Evolutionary conservation across 768 basidiomycete genomes (phyloP), one percentile per base, ranked within the genome.

Genomic region (Tulasnella sp.): DNA sequence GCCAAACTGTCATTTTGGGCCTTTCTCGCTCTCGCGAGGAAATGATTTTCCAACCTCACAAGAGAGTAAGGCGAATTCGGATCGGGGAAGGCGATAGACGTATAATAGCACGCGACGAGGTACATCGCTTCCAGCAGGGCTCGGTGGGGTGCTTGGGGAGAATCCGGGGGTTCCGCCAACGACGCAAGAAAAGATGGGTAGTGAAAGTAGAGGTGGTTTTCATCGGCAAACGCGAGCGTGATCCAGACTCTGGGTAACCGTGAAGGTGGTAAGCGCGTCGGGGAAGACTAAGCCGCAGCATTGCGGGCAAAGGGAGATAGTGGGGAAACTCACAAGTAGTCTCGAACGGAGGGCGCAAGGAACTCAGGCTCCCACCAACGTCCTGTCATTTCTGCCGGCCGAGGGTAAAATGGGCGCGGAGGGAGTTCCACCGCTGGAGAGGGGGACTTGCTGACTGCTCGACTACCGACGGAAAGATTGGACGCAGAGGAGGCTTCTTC

Each of bases 51-150:
- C 62, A 81, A 39, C 68, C 40, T 27, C 18, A 40, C 78, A 12
- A 80, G 71, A 27, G 73, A 74, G 73, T 74, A 74, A 21, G 73
- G 36, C 10, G 73, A 74, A 5, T 24, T 27, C 16, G 44, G 73
- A 16, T 79, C 27, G 27, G 79, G 80, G 14, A 62, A 48, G 27
- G 24, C 27, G 34, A 48, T 24, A 3, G 76, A 77, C 12, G 68
- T 79, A 48, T 76, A 81, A 52, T 74, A 76, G 56, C 80, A 80
- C 14, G 48, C 80, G 31, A 81, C 39, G n/a, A 81, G 80, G 39
- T 81, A 81, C 48, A 81, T 81, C 18, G 80, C 80, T 44, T 80
- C 79, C 27, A 81, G 52, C 16, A 81, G 44, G 3, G 52, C 27
- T 14, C 71, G 73, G 74, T 81, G 80, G 12, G 75, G 79, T 27